A percentile compares a stretch with the other conserved stretches of the same genome.
Evolutionary conservation across 768 basidiomycete species (phyloP).

Genomic region (Calocera viscosa): DNA sequence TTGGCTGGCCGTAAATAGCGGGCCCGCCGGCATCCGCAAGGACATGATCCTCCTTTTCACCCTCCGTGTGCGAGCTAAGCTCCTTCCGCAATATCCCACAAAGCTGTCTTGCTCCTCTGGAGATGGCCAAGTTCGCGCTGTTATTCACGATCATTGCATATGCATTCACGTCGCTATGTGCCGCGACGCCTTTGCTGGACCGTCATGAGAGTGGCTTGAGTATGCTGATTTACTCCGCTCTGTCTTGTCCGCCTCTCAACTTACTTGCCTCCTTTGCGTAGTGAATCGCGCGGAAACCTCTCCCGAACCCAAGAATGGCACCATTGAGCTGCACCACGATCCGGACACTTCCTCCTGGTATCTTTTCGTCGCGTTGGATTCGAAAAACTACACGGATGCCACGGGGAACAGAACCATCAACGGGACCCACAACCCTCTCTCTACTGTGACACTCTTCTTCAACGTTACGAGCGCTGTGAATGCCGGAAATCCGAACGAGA

Average conservation of each 20-base stretch:
- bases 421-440: conserved; percentile 2
- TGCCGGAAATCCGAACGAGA: not conserved
- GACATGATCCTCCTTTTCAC: not conserved
- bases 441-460: conserved; percentile 1
- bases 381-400: not conserved
- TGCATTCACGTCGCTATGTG: not conserved
- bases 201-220: not conserved
- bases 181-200: not conserved
- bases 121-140: not conserved
- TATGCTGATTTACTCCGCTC: not conserved
- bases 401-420: not conserved
- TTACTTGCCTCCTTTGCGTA: not conserved
- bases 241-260: not conserved
- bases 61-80: not conserved
- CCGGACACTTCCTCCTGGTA: not conserved
- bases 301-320: conserved; percentile 4
- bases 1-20: not conserved
- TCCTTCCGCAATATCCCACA: not conserved
- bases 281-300: not conserved
- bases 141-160: not conserved
- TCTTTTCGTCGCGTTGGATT: not conserved
- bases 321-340: conserved; percentile 4
- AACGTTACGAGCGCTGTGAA: not conserved
- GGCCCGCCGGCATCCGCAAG: not conserved
- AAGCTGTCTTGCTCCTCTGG: not conserved